Conservation (phyloP, 176 grass and related monocot species). For the Musa acuminata region DNA sequence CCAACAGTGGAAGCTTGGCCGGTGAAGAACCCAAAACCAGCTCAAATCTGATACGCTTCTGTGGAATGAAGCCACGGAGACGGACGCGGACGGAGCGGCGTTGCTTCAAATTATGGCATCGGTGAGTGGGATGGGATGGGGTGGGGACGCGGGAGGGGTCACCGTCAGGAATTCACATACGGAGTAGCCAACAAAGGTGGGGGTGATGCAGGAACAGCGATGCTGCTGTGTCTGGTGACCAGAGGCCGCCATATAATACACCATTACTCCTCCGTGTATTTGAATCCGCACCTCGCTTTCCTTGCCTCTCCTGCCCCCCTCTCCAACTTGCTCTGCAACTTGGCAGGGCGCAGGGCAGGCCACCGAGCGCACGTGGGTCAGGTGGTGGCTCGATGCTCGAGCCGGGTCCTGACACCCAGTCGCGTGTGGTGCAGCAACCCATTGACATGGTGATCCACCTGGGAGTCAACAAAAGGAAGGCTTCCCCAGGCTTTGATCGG, state of each 20-base stretch:
- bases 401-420: neutral
- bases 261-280: neutral
- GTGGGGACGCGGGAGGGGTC: slow-evolving; percentile 5
- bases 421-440: neutral
- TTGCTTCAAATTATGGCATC: neutral
- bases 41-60: too few species aligned
- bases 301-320: neutral
- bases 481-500: neutral
- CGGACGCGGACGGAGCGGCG: neutral
- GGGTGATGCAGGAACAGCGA: slow-evolving; percentile 3
- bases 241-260: neutral
- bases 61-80: too few species aligned
- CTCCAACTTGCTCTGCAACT: neutral
- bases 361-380: neutral
- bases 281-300: neutral
- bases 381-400: slow-evolving; percentile 3
- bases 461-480: slow-evolving; percentile 6
- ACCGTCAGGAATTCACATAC: slow-evolving; percentile 3
- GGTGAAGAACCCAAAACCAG: too few species aligned
- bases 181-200: slow-evolving; percentile 16
- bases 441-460: neutral
- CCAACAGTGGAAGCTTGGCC: too few species aligned
- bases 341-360: neutral
- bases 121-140: neutral
- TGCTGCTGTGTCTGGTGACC: neutral